Evolutionary conservation across 1,139 yeast genomes (phyloP).

Genomic region (Candida sp.): DNA sequence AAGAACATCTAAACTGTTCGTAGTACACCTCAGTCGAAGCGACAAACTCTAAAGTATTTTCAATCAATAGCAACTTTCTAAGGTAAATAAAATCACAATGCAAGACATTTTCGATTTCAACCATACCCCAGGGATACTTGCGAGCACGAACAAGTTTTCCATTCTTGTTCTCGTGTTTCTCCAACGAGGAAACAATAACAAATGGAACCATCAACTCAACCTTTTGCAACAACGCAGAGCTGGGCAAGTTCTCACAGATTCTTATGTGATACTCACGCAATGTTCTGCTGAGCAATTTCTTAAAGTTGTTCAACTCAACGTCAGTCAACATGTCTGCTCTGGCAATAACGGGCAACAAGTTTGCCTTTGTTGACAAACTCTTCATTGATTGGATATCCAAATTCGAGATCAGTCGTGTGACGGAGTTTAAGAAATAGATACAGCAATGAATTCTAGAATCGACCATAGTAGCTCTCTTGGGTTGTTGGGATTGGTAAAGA

Average conservation of each 20-base stretch:
- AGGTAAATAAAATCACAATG: constrained; percentile 70
- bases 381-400: constrained; percentile 74
- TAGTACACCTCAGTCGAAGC: constrained; percentile 59
- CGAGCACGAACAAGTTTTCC: constrained; percentile 62
- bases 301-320: constrained; percentile 44
- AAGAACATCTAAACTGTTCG: constrained; percentile 53
- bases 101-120: constrained; percentile 66
- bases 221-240: constrained; percentile 22
- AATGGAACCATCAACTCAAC: constrained; percentile 50
- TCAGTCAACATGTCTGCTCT: constrained; percentile 72
- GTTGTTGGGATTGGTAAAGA: constrained; percentile 76
- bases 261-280: constrained; percentile 54
- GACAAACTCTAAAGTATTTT: constrained; percentile 63
- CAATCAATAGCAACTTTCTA: constrained; percentile 53
- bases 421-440: constrained; percentile 70
- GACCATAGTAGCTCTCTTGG: constrained; percentile 48
- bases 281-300: constrained; percentile 44
- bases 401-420: constrained; percentile 53
- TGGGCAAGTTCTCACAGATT: constrained; percentile 57
- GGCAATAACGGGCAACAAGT: constrained; percentile 76
- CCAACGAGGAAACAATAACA: constrained; percentile 60
- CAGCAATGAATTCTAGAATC: constrained; percentile 81
- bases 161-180: constrained; percentile 25
- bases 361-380: constrained; percentile 65
- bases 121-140: constrained; percentile 73